Base-by-base conservation (phyloP, 371 early-diverging fungal genomes). In the Saksenaea vasiformis region DNA sequence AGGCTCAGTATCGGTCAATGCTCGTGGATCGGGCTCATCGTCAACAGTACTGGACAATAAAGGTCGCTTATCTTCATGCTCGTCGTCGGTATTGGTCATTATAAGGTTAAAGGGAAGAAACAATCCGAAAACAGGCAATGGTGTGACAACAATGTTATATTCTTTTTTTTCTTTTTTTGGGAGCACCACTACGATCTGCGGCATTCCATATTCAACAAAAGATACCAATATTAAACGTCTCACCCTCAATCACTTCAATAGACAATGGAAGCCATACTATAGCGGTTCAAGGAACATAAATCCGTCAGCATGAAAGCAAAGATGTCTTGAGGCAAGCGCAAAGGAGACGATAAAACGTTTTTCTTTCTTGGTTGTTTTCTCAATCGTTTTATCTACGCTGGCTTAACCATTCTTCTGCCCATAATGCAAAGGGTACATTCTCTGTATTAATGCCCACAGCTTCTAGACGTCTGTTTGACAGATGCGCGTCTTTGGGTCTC, bases 401-500 rank as follows among this genome's bases (percentile, higher is more conserved):
- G 1, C 31, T 58, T 3, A 84, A 60, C 27, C 75, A 58, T 11
- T 58, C 55, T n/a, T 71, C 19, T 71, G 83, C 87, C 91, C 91
- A 91, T 14, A 76, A 72, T n/a, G 72, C 66, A 64, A 91, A 87
- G 35, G 79, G 72, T 19, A 88, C 81, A 62, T 62, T 80, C 5
- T 58, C 64, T 0, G 82, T 77, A 58, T 76, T 69, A 61, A 90
- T 87, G 9, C 83, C 87, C 2, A 74, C 39, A 14, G 80, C 77
- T 58, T 82, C 67, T 27, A 91, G 71, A 26, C 85, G 80, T 1
- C 75, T 70, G 59, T 77, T 86, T 5, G 87, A 86, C 60, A 91
- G 74, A 64, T 87, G 89, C 17, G 85, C 74, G 60, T 91, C 77
- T 26, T 86, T 81, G 1, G 91, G 91, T 34, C 90, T 80, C 8